Base-by-base conservation (phyloP, 768 basidiomycete genomes). In the Tricholomella constricta region DNA sequence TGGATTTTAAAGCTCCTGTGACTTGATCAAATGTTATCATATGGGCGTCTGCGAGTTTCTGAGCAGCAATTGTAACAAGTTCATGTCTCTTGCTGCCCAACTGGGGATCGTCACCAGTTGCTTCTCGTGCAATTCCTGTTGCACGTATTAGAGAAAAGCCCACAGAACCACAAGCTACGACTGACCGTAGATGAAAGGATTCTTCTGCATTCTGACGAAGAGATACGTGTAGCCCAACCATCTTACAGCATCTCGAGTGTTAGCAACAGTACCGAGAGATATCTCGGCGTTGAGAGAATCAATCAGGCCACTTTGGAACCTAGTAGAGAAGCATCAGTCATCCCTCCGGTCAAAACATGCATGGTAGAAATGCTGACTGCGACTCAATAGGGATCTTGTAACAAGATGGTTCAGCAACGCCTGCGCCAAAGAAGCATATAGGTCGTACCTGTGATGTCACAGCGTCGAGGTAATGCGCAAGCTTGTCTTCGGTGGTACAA, bases 161-260 rank as follows among this genome's bases (percentile, higher is more conserved):
- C 48, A 6, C 45, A 15, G 32, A 42, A 14, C 29, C 11, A 41
- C 38, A 51, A 23, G 20, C 23, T 19, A 31, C 27, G 27, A 45
- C 75, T 49, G 56, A 91, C 93, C 93, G 64, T 96, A 95, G 44
- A 86, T 70, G 61, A 85, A 84, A 2, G 96, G 95, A 62, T 94
- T 96, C 66, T 89, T 91, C 42, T 83, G 78, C 94, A 98, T 96
- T 48, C 96, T 82, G 9, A 98, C 94, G 65, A 91, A 94, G 26
- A 98, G 81, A 67, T 98, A 99, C 2, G 97, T 98, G 67, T 97
- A 99, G 14, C 95, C 92, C 36, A 99, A 74, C 97, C 97, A 99
- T 57, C 86, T 86, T 12, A 96, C 85, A 6, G 86, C 97, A 65
- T 99, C 97, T 51, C 77, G 73, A 32, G 87, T 80, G 60, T 83